A percentile compares a stretch with the other conserved stretches of the same genome.
These are phyloP conservation scores for Schizosaccharomyces osmophilus DNA, from an alignment of 805 yeast genomes.

Conservation along the genomic window DNA sequence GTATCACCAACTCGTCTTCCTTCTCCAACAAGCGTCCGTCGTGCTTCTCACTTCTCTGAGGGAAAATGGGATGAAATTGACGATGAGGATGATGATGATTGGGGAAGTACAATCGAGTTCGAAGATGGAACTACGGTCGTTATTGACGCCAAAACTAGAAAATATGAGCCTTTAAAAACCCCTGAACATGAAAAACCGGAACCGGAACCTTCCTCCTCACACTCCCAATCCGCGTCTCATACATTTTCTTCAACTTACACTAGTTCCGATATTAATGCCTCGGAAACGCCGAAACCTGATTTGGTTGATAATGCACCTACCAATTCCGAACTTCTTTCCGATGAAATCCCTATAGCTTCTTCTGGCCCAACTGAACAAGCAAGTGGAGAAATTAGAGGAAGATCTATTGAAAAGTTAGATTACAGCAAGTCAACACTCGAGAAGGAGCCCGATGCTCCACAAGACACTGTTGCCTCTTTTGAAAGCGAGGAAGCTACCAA, in stretches of 20 bases:
- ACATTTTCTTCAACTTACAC: neutral
- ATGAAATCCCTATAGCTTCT: too few species aligned
- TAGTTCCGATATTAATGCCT: neutral
- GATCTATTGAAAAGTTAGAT: too few species aligned
- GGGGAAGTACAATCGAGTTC: neutral
- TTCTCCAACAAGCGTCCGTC: neutral
- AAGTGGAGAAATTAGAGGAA: too few species aligned
- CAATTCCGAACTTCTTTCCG: too few species aligned
- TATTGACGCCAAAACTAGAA: neutral
- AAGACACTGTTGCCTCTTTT: too few species aligned
- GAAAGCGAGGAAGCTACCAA: too few species aligned
- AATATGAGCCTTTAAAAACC: neutral
- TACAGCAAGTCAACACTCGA: too few species aligned
- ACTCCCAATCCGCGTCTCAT: neutral
- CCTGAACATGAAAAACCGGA: neutral
- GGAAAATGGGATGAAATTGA: constrained; percentile 1
- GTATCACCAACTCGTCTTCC: neutral
- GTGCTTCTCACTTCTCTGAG: neutral
- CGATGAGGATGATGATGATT: neutral
- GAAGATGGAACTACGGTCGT: neutral
- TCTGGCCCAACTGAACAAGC: neutral
- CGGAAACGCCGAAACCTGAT: neutral
- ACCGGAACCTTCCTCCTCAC: neutral
- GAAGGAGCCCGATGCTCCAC: too few species aligned
- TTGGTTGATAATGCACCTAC: neutral